Base-by-base conservation (phyloP, 2,329 filamentous ascomycete genomes). In the Sporothrix inflata region DNA sequence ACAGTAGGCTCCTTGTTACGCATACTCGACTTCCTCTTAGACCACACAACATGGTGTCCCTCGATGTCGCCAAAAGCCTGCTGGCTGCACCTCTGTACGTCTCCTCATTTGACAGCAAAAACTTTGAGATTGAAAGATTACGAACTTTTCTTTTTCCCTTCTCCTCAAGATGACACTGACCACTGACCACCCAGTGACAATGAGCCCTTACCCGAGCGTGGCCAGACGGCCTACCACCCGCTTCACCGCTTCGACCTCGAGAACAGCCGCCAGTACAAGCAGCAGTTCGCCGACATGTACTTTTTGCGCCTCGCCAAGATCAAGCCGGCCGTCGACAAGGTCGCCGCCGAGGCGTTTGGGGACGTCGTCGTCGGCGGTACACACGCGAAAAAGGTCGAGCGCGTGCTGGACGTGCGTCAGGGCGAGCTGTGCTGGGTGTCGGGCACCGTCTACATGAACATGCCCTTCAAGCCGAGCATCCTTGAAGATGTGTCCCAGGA, bases 241-340 rank as follows among this genome's bases (percentile, higher is more conserved):
- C 86, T 97, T 38, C 83, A 89, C 71, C 92, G 90, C 8, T 98
- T 94, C 81, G 84, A 84, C 66, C 88, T 98, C 11, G 87, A 92
- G 30, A 91, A 87, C 77, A 84, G 87, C 73, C 87, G 87, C 74
- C 91, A 94, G 71, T 99, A 98, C 81, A 87, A 94, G 80, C 96
- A 98, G 81, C 96, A 99, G 83, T 99, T 93, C 87, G 93, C 92
- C 74, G 96, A 99, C 82, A 95, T 98, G 89, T 99, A 99, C 86
- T 99, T 98, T 80, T 81, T 98, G 77, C 92, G 96, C 14, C 87
- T 99, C 30, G 90, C 93, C 49, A 92, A 92, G 82, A 89, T 99
- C 80, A 98, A 95, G 82, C 92, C 94, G 11, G 87, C 89, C 0
- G 92, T 97, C 0, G 93, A 97, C 77, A 82, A 88, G 74, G 86